phyloP scores from a whole-genome alignment of 2,329 filamentous ascomycete genomes.

The Gnomoniopsis smithogilvyi region DNA sequence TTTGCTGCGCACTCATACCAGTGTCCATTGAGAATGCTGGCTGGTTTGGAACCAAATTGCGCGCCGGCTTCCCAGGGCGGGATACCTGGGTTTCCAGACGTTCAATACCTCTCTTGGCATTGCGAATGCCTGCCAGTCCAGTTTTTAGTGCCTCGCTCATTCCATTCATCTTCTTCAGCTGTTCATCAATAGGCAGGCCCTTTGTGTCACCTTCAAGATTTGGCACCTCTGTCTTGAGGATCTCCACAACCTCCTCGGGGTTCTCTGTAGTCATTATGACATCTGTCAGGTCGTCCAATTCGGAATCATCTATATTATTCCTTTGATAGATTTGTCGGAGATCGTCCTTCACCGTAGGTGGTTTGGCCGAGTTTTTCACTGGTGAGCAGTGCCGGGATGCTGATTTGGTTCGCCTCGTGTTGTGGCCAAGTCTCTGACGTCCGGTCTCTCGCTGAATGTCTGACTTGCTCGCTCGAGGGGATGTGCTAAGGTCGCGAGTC shows the following conservation, averaged over 20 bases:
- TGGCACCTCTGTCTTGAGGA: conserved; percentile 20
- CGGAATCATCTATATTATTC: conserved; percentile 57
- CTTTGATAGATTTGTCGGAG: conserved; percentile 48
- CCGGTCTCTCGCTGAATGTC: conserved; percentile 18
- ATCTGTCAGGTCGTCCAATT: conserved; percentile 55
- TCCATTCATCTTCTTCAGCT: conserved; percentile 43
- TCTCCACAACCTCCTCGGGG: conserved; percentile 25
- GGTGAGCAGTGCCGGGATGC: conserved; percentile 42
- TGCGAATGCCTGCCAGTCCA: conserved; percentile 49
- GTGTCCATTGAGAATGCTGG: not conserved
- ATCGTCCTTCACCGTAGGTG: conserved; percentile 54
- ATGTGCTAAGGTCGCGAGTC: conserved; percentile 9
- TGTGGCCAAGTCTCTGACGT: conserved; percentile 26
- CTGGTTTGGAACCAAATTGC: not conserved
- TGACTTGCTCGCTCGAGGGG: conserved; percentile 12
- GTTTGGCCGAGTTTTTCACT: conserved; percentile 51
- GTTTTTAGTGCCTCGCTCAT: conserved; percentile 52
- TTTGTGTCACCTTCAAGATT: conserved; percentile 13
- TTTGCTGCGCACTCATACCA: not conserved
- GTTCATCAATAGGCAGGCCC: conserved; percentile 31
- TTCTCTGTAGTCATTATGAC: conserved; percentile 35
- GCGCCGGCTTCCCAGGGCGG: conserved; percentile 28
- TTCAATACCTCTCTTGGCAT: conserved; percentile 56
- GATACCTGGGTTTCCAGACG: conserved; percentile 51
- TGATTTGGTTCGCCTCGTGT: conserved; percentile 34